Percentiles rank a stretch among this genome's conserved stretches.
phyloP scores from a whole-genome alignment of 768 basidiomycete species.

The Chlorophyllum brunneum region DNA sequence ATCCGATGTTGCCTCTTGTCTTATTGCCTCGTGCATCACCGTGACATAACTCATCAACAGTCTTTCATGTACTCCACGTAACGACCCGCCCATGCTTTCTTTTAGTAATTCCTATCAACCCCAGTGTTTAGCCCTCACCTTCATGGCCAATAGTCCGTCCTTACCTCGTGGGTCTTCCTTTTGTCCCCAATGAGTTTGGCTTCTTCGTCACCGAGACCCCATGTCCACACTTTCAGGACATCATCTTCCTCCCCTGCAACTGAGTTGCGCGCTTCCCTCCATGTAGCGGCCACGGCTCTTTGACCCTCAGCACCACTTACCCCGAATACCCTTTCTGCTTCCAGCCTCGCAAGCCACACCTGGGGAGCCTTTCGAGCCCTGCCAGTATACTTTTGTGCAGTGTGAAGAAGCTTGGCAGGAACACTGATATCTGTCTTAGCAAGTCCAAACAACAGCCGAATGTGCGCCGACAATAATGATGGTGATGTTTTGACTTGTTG shows the following conservation, averaged over 20 bases:
- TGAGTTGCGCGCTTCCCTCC: conserved; percentile 40
- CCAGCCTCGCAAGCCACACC: conserved; percentile 54
- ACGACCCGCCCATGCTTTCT: conserved; percentile 41
- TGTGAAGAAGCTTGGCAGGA: conserved; percentile 32
- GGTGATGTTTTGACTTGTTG: conserved; percentile 20
- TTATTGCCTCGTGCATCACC: conserved; percentile 22
- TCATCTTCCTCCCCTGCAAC: conserved; percentile 29
- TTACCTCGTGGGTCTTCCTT: conserved; percentile 31
- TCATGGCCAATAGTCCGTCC: conserved; percentile 1
- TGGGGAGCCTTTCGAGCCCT: conserved; percentile 30
- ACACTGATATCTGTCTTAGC: conserved; percentile 7
- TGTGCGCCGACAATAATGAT: conserved; percentile 28
- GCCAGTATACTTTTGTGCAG: conserved; percentile 45
- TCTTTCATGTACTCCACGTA: conserved; percentile 39
- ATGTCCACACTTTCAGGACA: conserved; percentile 45
- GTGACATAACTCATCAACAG: conserved; percentile 44
- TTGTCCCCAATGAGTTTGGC: conserved; percentile 16
- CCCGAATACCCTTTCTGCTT: conserved; percentile 32
- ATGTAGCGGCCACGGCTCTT: conserved; percentile 27
- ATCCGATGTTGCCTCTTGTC: conserved; percentile 25
- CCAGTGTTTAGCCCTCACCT: conserved; percentile 8
- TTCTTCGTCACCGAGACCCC: conserved; percentile 39
- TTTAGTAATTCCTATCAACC: conserved; percentile 36
- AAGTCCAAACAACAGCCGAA: conserved; percentile 23
- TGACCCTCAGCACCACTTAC: conserved; percentile 19